Evolutionary conservation across 1,139 yeast genomes (phyloP), one percentile per base, ranked within the genome.

Genomic region (Lodderomyces pseudojiufengensis): DNA sequence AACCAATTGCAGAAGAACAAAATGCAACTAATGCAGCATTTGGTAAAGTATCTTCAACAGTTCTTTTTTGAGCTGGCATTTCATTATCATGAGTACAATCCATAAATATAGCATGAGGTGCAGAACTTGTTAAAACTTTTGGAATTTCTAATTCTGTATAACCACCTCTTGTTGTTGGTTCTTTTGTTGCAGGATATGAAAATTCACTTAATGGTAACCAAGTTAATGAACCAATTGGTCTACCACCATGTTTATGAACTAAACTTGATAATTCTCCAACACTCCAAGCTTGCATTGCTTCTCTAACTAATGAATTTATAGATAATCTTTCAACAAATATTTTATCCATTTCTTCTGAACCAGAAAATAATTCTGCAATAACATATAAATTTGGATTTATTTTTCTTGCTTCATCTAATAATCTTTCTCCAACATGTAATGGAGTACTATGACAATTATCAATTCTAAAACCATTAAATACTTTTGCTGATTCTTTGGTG

Each of bases 391-490:
- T 78, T 4, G 95, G 95, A 45, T 92, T 83, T 16, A 81, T 82
- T 30, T 67, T 66, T 55, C 98, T 79, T 0, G 98, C 98, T 40
- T 84, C 80, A 61, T 90, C 97, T 41, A 92, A 70, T 49, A 90
- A 73, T 38, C 78, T 78, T 54, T 87, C 95, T 25, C 96, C 98
- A 28, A 92, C 97, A 59, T 87, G 95, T 31, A 92, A 57, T 10
- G 98, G 98, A 1, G 98, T 92, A 0, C 97, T 87, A 54, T 92
- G 97, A 51, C 96, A 87, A 52, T 92, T 92, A 54, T 92, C 98
- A 44, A 92, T 84, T 56, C 98, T 76, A 57, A 92, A 84, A 3
- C 97, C 97, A 52, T 81, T 78, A 52, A 90, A 92, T 7, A 80
- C 63, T 33, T 65, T 65, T n/a, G 97, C 97, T 54, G 85, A 76